Evolutionary conservation across 2,329 filamentous ascomycete species (phyloP).

Genomic region (Allantophomopsis lycopodina): DNA sequence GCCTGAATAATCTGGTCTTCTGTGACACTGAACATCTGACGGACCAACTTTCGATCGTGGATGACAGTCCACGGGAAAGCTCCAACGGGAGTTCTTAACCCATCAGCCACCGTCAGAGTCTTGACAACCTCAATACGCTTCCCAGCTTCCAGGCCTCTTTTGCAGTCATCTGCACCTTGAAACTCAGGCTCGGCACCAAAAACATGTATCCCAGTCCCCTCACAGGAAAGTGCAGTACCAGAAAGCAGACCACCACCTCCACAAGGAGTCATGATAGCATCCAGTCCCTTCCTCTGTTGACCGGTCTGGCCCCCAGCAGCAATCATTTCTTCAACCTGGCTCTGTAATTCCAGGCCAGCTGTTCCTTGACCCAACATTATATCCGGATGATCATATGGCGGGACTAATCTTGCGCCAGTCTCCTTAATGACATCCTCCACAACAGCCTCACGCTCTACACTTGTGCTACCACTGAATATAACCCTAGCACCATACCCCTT

Average conservation of each 20-base stretch:
- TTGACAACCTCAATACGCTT: constrained; percentile 53
- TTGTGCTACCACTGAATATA: constrained; percentile 71
- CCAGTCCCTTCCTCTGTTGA: constrained; percentile 25
- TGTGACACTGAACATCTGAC: constrained; percentile 56
- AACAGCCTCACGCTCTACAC: constrained; percentile 66
- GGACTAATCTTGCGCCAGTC: constrained; percentile 68
- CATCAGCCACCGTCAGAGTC: constrained; percentile 77
- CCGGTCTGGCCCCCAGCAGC: constrained; percentile 12
- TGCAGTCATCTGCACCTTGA: constrained; percentile 73
- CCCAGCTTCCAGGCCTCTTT: constrained; percentile 52
- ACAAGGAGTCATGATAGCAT: constrained; percentile 70
- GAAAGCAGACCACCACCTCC: constrained; percentile 82
- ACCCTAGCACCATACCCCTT: constrained; percentile 63
- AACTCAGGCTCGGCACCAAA: constrained; percentile 81
- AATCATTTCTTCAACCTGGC: constrained; percentile 50
- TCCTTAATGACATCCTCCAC: constrained; percentile 52
- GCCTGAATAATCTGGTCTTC: constrained; percentile 73
- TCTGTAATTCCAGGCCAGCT: constrained; percentile 65
- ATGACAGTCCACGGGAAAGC: constrained; percentile 65
- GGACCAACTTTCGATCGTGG: constrained; percentile 54
- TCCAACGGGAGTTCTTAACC: constrained; percentile 73
- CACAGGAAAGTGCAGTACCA: constrained; percentile 65
- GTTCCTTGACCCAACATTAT: constrained; percentile 94
- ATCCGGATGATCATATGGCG: constrained; percentile 85
- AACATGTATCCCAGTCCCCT: constrained; percentile 58